Base-by-base conservation (phyloP, 2,329 filamentous ascomycete genomes). In the Fusarium paranaense region DNA sequence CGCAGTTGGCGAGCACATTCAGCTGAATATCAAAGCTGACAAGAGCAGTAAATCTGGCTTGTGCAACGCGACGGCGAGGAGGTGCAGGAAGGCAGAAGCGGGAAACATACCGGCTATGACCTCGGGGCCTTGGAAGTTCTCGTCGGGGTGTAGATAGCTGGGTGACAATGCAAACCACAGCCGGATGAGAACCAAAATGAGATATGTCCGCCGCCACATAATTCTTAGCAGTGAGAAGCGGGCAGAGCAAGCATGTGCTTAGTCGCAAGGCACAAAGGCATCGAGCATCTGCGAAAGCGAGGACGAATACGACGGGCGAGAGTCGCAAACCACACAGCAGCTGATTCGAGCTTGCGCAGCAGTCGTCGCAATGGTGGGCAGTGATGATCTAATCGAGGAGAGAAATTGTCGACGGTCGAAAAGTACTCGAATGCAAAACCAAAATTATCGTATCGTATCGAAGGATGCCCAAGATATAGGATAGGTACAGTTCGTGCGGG, bases 61-160 rank as follows among this genome's bases (percentile, higher is more conserved):
- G 54, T 64, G 56, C 47, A 61, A 57, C 30, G 16, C 56, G 35
- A 27, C 27, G 25, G 45, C 50, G 54, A 40, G 47, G 62, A 47
- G 18, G 30, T 50, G 50, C 40, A 40, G 52, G 47, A 45, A 30
- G 54, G 50, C 27, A 63, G 25, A 42, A 16, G 38, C 54, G 45
- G 35, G 59, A 52, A 66, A 68, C 92, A 77, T 90, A 98, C 96
- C 96, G 80, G 96, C 95, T 80, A 98, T 97, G 74, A 98, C 93
- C 86, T 99, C 97, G 18, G 97, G 97, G 38, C 97, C 97, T 85
- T 99, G 97, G 80, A 99, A 99, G 87, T 98, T 97, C 88, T 99
- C 97, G 86, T 99, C 97, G 6, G 97, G 97, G 83, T 99, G 97
- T 56, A 99, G 90, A 83, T 99, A 99, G 87, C 96, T 98, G 68